Evolutionary conservation across 1,284 basidiomycete genomes (phyloP), one percentile per base, ranked within the genome.

Genomic region (Ustilago tritici): DNA sequence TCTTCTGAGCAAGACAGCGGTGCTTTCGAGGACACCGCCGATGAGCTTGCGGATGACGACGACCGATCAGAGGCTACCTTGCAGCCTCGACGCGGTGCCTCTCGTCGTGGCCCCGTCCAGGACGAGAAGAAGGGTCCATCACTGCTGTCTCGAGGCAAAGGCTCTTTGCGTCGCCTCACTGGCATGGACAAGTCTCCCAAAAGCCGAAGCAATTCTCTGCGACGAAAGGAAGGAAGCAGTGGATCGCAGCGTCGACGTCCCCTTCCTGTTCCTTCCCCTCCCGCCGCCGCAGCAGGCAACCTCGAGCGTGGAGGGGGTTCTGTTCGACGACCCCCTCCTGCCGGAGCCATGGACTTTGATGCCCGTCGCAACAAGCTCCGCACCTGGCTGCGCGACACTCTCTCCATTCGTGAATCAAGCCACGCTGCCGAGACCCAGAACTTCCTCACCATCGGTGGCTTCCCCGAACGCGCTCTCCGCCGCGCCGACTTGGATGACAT

Each of bases 321-420:
- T 2, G 35, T 58, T 28, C 76, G 73, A 23, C 67, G 72, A 8
- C 61, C 73, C 15, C 69, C 76, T 14, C 52, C 57, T 40, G 56
- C 74, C n/a, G 69, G 69, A 11, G 60, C 67, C 3, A 65, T 67
- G 65, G 70, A 79, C 65, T 80, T 76, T 65, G 81, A 85, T 15
- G 70, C 74, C 12, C 76, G 83, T 11, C 79, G 84, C 28, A 76
- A 81, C 32, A 78, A 82, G 67, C 75, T 85, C 36, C 80, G 84
- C 31, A 75, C 58, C 46, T 85, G 84, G 84, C 72, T 85, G 49
- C 78, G 84, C 36, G 84, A 85, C 58, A 71, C 83, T n/a, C 69
- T 85, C 32, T 70, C 83, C 7, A 61, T 83, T 41, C 83, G 84
- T 56, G 83, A 82, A 35, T 68, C 82, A 0, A 73, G 75, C 7